These are phyloP conservation scores for Ceratonia siliqua DNA, from an alignment of 306 rosid species.

Conservation along the genomic window DNA sequence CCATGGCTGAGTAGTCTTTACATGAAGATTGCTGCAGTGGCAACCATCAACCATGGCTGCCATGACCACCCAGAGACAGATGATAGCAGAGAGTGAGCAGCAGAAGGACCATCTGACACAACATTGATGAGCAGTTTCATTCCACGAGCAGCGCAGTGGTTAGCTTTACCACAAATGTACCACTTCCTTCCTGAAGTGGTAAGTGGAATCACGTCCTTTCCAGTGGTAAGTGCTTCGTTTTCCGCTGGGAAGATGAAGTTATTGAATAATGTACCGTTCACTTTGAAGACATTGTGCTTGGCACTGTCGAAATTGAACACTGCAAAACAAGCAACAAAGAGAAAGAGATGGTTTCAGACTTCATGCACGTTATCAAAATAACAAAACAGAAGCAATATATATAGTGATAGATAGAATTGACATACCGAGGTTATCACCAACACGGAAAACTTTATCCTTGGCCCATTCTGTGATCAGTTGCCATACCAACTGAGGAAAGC, in stretches of 20 bases:
- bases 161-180: conserved; percentile 26
- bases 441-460: conserved; percentile 38
- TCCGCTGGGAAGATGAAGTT: not conserved
- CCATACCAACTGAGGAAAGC: conserved; percentile 45
- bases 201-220: conserved; percentile 24
- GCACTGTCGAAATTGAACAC: conserved; percentile 30
- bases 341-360: not conserved
- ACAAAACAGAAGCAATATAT: too few relatives aligned
- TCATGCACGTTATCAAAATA: too few relatives aligned
- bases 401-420: too few relatives aligned
- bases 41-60: conserved; percentile 11
- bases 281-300: conserved; percentile 39
- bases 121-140: conserved; percentile 44
- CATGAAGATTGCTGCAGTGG: conserved; percentile 8
- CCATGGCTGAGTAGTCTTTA: not conserved
- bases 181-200: conserved; percentile 34
- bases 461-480: conserved; percentile 49
- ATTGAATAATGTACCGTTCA: conserved; percentile 26
- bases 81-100: not conserved
- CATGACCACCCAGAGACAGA: conserved; percentile 15
- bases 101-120: not conserved
- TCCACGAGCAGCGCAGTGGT: conserved; percentile 29
- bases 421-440: conserved; percentile 54
- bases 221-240: not conserved
- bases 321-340: not conserved